phyloP scores from a whole-genome alignment of 2,329 filamentous ascomycete genomes.

The Aureobasidium mangrovei region DNA sequence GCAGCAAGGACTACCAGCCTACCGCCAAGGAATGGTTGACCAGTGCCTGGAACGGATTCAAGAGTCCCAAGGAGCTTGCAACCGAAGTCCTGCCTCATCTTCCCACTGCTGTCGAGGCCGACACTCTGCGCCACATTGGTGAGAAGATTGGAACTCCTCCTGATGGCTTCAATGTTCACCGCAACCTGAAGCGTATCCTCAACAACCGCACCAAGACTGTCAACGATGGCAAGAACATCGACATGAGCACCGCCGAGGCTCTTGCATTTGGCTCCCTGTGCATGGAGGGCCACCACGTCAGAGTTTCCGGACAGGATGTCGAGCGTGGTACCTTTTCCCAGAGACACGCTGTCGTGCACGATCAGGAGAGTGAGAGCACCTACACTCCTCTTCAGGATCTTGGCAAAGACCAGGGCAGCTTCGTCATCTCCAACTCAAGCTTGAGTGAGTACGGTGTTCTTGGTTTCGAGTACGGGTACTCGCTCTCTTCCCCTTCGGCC shows the following conservation, averaged over 20 bases:
- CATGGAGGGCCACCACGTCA: slow-evolving; percentile 89
- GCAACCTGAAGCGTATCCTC: slow-evolving; percentile 95
- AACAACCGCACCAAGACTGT: slow-evolving; percentile 84
- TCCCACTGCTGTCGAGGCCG: slow-evolving; percentile 67
- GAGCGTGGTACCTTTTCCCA: slow-evolving; percentile 99
- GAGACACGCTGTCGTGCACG: slow-evolving; percentile 92
- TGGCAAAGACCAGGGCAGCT: slow-evolving; percentile 84
- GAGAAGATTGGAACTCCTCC: slow-evolving; percentile 69
- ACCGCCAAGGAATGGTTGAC: slow-evolving; percentile 98
- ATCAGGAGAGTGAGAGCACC: slow-evolving; percentile 87
- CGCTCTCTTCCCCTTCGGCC: slow-evolving; percentile 88
- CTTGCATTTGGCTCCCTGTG: slow-evolving; percentile 88
- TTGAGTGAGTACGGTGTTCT: slow-evolving; percentile 65
- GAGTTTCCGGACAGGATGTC: slow-evolving; percentile 96
- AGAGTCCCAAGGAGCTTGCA: slow-evolving; percentile 94
- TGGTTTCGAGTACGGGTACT: slow-evolving; percentile 98
- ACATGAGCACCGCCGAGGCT: slow-evolving; percentile 95
- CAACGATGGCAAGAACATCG: slow-evolving; percentile 84
- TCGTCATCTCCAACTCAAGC: slow-evolving; percentile 95
- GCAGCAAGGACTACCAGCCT: slow-evolving; percentile 95
- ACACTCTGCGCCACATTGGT: slow-evolving; percentile 72
- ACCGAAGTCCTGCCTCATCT: slow-evolving; percentile 89
- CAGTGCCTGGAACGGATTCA: slow-evolving; percentile 98
- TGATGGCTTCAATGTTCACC: slow-evolving; percentile 81
- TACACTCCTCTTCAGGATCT: slow-evolving; percentile 89